phyloP scores from a whole-genome alignment of 208 protist species.

The Trypanosoma conorhini region DNA sequence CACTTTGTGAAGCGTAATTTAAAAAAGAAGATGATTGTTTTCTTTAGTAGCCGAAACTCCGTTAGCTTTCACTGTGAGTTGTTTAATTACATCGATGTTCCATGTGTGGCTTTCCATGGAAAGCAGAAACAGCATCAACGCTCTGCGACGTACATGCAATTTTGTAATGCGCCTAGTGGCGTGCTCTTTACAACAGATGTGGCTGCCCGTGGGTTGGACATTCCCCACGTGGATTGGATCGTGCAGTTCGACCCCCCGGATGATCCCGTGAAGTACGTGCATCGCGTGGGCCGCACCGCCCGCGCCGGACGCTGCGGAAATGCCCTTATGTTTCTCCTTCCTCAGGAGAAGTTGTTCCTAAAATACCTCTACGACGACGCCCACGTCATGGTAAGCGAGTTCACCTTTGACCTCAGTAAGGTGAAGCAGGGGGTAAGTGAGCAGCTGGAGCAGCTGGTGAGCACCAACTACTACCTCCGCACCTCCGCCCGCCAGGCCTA shows the following conservation, averaged over 20 bases:
- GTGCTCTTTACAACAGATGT: constrained; percentile 99
- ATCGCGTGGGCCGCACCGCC: constrained; percentile 98
- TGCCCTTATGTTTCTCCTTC: constrained; percentile 98
- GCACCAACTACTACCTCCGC: constrained; percentile 99
- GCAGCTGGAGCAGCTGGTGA: constrained; percentile 97
- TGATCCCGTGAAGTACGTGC: constrained; percentile 99
- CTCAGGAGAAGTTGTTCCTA: constrained; percentile 98
- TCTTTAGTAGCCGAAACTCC: constrained; percentile 98
- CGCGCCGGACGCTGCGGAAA: constrained; percentile 92
- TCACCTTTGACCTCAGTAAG: constrained; percentile 97
- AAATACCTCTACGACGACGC: constrained; percentile 98
- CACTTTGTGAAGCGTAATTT: constrained; percentile 99
- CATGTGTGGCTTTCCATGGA: constrained; percentile 99
- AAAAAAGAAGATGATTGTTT: constrained; percentile 99
- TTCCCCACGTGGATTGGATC: constrained; percentile 99
- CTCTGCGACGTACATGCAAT: constrained; percentile 99
- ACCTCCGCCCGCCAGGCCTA: constrained; percentile 97
- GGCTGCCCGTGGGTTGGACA: constrained; percentile 99
- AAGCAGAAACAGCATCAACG: constrained; percentile 99
- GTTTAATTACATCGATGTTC: constrained; percentile 99
- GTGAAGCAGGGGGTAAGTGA: constrained; percentile 90
- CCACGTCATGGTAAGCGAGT: constrained; percentile 97
- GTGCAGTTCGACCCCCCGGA: constrained; percentile 99
- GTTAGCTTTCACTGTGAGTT: constrained; percentile 99
- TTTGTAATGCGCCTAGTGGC: constrained; percentile 97